phyloP scores from a whole-genome alignment of 2,329 filamentous ascomycete genomes.

The Trichoderma citrinoviride region DNA sequence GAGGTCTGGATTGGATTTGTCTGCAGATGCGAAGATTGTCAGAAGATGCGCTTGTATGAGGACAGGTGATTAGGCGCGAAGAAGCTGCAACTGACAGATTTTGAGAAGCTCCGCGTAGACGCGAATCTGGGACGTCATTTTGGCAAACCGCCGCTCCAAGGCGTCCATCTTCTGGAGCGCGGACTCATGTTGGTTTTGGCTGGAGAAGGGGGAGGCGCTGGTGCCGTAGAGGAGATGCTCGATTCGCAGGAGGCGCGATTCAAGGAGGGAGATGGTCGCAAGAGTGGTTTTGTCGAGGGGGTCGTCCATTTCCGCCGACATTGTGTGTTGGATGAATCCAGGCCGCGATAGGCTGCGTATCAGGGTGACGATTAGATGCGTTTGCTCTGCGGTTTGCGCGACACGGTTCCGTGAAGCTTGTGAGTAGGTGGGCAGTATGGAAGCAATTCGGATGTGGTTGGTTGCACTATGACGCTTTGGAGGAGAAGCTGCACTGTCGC shows the following conservation, averaged over 20 bases:
- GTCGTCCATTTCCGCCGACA: slow-evolving; percentile 31
- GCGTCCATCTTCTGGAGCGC: slow-evolving; percentile 46
- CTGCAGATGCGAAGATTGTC: slow-evolving; percentile 33
- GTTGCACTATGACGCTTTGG: slow-evolving; percentile 13
- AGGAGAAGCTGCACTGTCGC: background rate
- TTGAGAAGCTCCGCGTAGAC: slow-evolving; percentile 60
- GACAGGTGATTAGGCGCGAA: background rate
- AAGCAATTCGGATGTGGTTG: background rate
- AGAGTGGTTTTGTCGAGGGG: slow-evolving; percentile 53
- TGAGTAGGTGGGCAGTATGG: no score
- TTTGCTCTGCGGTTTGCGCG: background rate
- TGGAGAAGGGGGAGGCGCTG: slow-evolving; percentile 31
- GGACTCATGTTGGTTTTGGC: slow-evolving; percentile 37
- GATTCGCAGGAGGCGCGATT: slow-evolving; percentile 57
- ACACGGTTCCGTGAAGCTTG: background rate
- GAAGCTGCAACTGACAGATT: slow-evolving; percentile 49
- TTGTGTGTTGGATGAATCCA: background rate
- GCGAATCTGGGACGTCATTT: slow-evolving; percentile 49
- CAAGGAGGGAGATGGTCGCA: slow-evolving; percentile 55
- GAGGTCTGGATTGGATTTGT: slow-evolving; percentile 53
- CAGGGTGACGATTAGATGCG: background rate
- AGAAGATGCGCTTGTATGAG: background rate
- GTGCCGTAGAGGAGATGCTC: slow-evolving; percentile 58
- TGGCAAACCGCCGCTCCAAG: slow-evolving; percentile 53
- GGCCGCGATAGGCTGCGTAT: background rate